Evolutionary conservation across 805 yeast genomes (phyloP), one percentile per base, ranked within the genome.

Genomic region (Yarrowia keelungensis): DNA sequence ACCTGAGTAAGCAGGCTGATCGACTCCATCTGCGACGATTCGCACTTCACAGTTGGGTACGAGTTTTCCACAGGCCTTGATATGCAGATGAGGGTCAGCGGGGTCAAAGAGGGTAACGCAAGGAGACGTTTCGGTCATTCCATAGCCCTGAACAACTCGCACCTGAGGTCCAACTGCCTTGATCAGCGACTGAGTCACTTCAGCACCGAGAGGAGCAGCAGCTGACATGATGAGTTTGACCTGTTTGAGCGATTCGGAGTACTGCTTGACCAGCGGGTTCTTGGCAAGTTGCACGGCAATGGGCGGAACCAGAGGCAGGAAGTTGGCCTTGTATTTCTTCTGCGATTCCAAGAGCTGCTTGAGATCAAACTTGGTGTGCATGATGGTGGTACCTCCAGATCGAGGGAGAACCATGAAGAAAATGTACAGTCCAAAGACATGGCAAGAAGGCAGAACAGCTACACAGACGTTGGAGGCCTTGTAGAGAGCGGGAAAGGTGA

Each of bases 261-360:
- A 76, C 80, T 81, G 38, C 80, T 84, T 79, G 74, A 80, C 73
- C 69, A 78, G 78, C 77, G 74, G 85, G 69, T 68, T 80, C 72
- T 72, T 80, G 75, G 87, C 87, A 75, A 78, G 80, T 81, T 66
- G 78, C 69, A 73, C 85, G 71, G 78, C 79, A 77, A 73, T 79
- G 70, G 76, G 87, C 71, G 79, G 82, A 35, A 79, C 82, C 7
- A 82, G 80, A 39, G 81, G 71, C 32, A 85, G 73, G 42, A 79
- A 76, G 38, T 81, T 73, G 71, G 84, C 81, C 47, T 71, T 67
- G 72, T 76, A 72, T 67, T 75, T 71, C 64, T 70, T 66, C 11
- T 80, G 70, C 16, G 71, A 65, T 35, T 71, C 56, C 38, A 79
- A 73, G 26, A 78, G 69, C 10, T 69, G 62, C 65, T 71, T 76